Base-by-base conservation (phyloP, 139 green algal species). In the Chlamydomonas applanata region DNA sequence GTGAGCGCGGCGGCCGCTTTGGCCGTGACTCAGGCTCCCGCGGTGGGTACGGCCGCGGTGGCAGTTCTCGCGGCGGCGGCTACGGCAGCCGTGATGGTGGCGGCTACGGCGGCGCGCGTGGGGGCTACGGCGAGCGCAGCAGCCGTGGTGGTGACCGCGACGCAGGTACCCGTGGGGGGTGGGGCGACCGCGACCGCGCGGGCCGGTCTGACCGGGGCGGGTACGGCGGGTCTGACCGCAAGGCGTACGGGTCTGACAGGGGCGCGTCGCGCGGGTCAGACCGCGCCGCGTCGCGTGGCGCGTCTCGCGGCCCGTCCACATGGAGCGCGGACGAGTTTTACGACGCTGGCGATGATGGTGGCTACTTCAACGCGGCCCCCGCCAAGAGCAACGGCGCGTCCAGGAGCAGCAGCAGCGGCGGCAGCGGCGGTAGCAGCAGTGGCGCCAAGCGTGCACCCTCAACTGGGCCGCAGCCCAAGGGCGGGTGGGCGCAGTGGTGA, bases 11-110 rank as follows among this genome's bases (percentile, higher is more conserved):
- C 52, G 52, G 60, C 27, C 25, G 69, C 30, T 72, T 32, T 22
- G 64, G 63, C 53, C 57, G 73, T 53, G 61, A 27, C 69, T 61
- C 60, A 35, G 14, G 66, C 49, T 32, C 68, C 60, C 27, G 52
- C n/a, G 29, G 73, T 44, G 11, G 52, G 0, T 69, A 74, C 54
- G 65, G 74, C 36, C n/a, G 74, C 34, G 36, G 46, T 16, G 54
- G 44, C 46, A 24, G 32, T 13, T 44, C 52, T 1, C 49, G 56
- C 29, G 4, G 72, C 62, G 19, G 2, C 4, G 22, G 63, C 24
- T 27, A 52, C 9, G 53, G 22, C 4, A 29, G 27, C 34, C 29
- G 22, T 25, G 35, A 35, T 20, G 33, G 73, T 36, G 20, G 62
- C 19, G 25, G 72, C 46, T 46, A 49, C 33, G 35, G 71, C 53